Percentiles rank a stretch among this genome's conserved stretches.
These are phyloP conservation scores for Hypoxylon perforatum DNA, from an alignment of 495 filamentous ascomycete species.

Conservation along the genomic window DNA sequence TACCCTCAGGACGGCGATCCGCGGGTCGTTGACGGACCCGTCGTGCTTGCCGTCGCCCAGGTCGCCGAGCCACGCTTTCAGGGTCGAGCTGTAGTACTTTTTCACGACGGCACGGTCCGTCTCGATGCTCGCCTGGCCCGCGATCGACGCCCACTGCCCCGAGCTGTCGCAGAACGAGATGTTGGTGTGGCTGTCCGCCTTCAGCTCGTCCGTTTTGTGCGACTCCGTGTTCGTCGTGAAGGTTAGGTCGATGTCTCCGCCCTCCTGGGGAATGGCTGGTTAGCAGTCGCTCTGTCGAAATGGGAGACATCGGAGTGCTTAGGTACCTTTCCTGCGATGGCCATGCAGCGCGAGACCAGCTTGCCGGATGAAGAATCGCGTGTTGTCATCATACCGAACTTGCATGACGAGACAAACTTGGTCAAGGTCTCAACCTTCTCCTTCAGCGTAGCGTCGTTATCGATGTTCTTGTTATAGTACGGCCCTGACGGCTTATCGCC, in stretches of 20 bases:
- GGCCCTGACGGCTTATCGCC: constrained; percentile 73
- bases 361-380: constrained; percentile 66
- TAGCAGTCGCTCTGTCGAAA: not conserved
- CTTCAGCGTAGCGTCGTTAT: constrained; percentile 68
- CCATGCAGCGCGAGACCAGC: constrained; percentile 88
- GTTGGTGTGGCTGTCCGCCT: constrained; percentile 80
- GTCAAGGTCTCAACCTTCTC: constrained; percentile 83
- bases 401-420: constrained; percentile 73
- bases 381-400: constrained; percentile 84
- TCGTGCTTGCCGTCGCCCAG: constrained; percentile 89
- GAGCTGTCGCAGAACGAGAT: constrained; percentile 82
- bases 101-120: constrained; percentile 73
- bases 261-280: constrained; percentile 63
- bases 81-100: constrained; percentile 78
- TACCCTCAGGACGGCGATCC: constrained; percentile 78
- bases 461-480: constrained; percentile 79
- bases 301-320: not conserved
- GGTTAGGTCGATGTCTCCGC: constrained; percentile 83
- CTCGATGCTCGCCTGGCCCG: constrained; percentile 74
- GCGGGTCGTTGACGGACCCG: constrained; percentile 81
- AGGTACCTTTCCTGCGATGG: constrained; percentile 81
- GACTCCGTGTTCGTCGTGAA: constrained; percentile 96
- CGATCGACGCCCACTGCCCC: constrained; percentile 82
- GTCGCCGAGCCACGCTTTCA: constrained; percentile 93
- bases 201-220: constrained; percentile 88